These are phyloP conservation scores for Escallonia rubra DNA, from an alignment of 129 eudicot species.

Conservation along the genomic window DNA sequence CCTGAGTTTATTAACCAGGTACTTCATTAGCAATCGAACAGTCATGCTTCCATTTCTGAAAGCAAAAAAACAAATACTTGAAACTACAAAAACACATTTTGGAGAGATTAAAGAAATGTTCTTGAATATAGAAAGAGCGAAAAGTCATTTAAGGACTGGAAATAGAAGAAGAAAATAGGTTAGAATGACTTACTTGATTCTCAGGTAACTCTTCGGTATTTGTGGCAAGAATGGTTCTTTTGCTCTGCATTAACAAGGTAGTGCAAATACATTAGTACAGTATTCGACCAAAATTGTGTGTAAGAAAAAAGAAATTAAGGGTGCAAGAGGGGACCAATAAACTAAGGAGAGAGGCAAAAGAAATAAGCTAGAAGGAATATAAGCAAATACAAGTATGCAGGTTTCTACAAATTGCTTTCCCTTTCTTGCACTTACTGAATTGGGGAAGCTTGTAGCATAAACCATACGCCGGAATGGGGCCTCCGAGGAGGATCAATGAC, in stretches of 20 bases:
- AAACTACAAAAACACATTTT: too few species aligned
- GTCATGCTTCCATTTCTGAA: conserved; percentile 87
- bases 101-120: neutral
- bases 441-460: conserved; percentile 60
- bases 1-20: conserved; percentile 77
- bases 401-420: too few species aligned
- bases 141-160: neutral
- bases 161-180: neutral
- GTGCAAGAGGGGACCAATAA: neutral
- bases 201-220: conserved; percentile 72
- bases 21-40: conserved; percentile 66
- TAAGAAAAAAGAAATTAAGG: neutral
- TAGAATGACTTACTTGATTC: conserved; percentile 57
- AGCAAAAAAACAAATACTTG: neutral
- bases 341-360: neutral
- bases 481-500: conserved; percentile 63
- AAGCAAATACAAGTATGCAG: too few species aligned
- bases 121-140: neutral
- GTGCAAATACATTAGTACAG: neutral
- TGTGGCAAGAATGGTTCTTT: conserved; percentile 85
- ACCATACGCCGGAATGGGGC: conserved; percentile 76
- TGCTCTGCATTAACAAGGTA: conserved; percentile 44
- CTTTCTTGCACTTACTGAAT: conserved; percentile 52
- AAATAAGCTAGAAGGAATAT: too few species aligned
- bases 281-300: too few species aligned